Base-by-base conservation (phyloP, 768 basidiomycete species). In the Termitomyces sp. region DNA sequence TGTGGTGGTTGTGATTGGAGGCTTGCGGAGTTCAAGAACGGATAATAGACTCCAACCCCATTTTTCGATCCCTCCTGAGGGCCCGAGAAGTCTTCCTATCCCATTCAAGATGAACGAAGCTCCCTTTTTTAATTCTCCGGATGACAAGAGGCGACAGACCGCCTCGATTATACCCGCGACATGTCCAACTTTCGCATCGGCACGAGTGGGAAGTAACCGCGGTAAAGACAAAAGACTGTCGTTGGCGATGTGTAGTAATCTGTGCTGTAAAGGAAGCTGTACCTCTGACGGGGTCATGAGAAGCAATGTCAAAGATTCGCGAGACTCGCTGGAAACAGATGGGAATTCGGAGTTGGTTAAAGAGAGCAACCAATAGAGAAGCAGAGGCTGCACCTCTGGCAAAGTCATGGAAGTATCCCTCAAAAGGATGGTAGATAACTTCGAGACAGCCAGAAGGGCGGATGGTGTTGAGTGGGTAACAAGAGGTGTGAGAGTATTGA, bases 1-100 rank as follows among this genome's bases (percentile, higher is more conserved):
- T 54, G 74, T 72, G 14, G 80, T 75, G 11, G 81, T 66, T 6
- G 74, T 69, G 49, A 83, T 68, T 8, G 75, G 69, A n/a, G 80
- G 88, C 59, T 76, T 75, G 3, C 68, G 72, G 55, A 98, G 83
- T 61, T 93, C 86, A 39, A 98, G 72, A n/a, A 88, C 90, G 0
- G 83, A 81, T 28, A 98, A 77, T 4, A 99, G 66, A 47, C 82
- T 81, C 88, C 89, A 94, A 4, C 93, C 91, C 96, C 94, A 98
- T 68, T 86, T 86, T 63, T 97, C 93, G 17, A 97, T 83, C 0
- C 89, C 87, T 6, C 93, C 92, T 0, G 74, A 79, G 1, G 93
- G 88, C 3, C 94, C 94, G 1, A 96, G 77, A 5, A 94, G 76
- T 54, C 79, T 80, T 8, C 78, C 81, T 3, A 91, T 73, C 12